Evolutionary conservation across 2,329 filamentous ascomycete species (phyloP), one percentile per base, ranked within the genome.

Genomic region (Arthrobotrys sphaeroides): DNA sequence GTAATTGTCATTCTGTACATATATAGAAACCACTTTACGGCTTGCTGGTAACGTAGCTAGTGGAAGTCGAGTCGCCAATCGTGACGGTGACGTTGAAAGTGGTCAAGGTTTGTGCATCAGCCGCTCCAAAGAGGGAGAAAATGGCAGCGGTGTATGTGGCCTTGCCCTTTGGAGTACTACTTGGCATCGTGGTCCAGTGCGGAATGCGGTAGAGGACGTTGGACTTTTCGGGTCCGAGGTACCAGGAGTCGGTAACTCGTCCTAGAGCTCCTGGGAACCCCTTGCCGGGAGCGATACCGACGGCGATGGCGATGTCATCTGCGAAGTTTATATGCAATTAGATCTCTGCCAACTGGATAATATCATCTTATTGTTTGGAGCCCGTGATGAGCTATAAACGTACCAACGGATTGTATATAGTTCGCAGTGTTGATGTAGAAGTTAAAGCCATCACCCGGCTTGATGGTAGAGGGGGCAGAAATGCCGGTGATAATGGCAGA

Each of bases 401-500:
- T 55, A 55, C 51, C 31, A 31, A 79, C 78, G 24, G 73, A 72
- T 75, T 78, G 77, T 45, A 77, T 78, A 36, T 77, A 78, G 69
- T 77, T 75, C 20, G 75, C 64, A 3, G 78, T 78, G 9, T 73
- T 77, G 45, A 78, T 73, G 22, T 62, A 77, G 13, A 79, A 61
- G 31, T 74, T 77, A 67, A 79, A 79, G 6, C 74, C 65, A 12
- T 78, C 60, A 16, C 75, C 75, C 3, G 78, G 67, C 28, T 74
- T 72, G 53, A 78, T 76, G 5, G 77, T 79, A n/a, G 68, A 45
- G 12, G 78, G 78, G n/a, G 69, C 75, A 5, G 76, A 74, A 40
- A 79, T 65, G 16, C 78, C 77, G 22, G 72, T 78, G 53, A 79
- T 78, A 57, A 78, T 77, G 24, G 78, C 77, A 1, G 70, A 70